A percentile compares a stretch with the other conserved stretches of the same genome.
Conservation (phyloP, 1,139 yeast species). For the Scheffersomyces stambukii region DNA sequence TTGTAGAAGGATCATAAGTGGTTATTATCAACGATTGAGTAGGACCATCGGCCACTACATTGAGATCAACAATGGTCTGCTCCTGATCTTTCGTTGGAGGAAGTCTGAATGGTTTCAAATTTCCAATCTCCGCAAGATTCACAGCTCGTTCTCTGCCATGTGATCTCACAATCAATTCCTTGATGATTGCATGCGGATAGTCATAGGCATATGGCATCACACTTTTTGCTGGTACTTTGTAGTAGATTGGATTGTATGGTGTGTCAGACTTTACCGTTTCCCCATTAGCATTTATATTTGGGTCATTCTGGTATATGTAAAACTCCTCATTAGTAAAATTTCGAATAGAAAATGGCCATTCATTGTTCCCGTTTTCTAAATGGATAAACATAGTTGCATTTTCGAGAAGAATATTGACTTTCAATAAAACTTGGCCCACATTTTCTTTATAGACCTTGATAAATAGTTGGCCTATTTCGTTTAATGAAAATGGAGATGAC, state of each 20-base stretch:
- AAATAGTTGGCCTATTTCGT: constrained; percentile 78
- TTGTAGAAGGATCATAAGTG: constrained; percentile 71
- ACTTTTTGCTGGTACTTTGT: constrained; percentile 80
- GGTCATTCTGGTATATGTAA: constrained; percentile 81
- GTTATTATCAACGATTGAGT: constrained; percentile 83
- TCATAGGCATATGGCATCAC: constrained; percentile 99
- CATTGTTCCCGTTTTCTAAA: constrained; percentile 64
- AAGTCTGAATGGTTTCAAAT: constrained; percentile 77
- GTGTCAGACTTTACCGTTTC: constrained; percentile 46
- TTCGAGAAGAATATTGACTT: constrained; percentile 72
- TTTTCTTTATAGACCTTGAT: constrained; percentile 64
- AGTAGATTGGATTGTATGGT: constrained; percentile 69
- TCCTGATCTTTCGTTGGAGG: constrained; percentile 46
- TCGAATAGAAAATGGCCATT: constrained; percentile 92
- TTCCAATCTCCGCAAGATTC: constrained; percentile 90
- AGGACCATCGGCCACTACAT: constrained; percentile 96
- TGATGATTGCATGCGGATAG: constrained; percentile 84
- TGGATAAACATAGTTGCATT: constrained; percentile 78
- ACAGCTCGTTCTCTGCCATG: constrained; percentile 75
- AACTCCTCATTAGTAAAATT: constrained; percentile 86
- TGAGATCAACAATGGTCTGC: constrained; percentile 67
- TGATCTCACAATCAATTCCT: constrained; percentile 70
- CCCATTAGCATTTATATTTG: constrained; percentile 71
- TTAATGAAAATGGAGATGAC: constrained; percentile 85
- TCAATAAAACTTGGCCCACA: constrained; percentile 64